Conservation (phyloP, 352 stramenopile species). For the Pythium phragmitis region DNA sequence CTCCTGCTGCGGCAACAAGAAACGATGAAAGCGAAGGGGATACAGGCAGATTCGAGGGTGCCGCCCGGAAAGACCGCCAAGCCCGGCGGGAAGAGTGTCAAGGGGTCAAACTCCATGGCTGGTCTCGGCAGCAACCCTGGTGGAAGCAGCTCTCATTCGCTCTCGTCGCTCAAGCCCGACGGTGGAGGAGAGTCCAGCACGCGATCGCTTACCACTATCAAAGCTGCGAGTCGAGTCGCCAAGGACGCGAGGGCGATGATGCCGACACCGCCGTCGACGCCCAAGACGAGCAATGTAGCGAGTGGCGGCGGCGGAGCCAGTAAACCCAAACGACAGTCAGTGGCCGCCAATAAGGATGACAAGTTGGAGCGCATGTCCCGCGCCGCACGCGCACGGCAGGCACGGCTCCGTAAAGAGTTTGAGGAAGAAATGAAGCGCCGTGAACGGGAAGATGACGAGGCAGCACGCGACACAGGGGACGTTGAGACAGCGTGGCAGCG, state of each 20-base stretch:
- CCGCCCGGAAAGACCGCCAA: neutral
- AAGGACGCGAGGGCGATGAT: slow-evolving; percentile 6
- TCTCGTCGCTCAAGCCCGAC: slow-evolving; percentile 5
- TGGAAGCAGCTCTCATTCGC: slow-evolving; percentile 3
- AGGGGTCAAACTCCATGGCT: neutral
- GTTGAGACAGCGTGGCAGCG: slow-evolving; percentile 58
- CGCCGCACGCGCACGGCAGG: slow-evolving; percentile 13
- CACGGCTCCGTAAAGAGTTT: slow-evolving; percentile 18
- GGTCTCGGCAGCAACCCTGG: neutral
- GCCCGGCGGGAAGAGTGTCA: neutral
- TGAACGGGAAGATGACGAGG: slow-evolving; percentile 41
- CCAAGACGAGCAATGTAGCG: slow-evolving; percentile 5
- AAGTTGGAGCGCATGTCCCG: slow-evolving; percentile 7
- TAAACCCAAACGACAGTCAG: slow-evolving; percentile 11
- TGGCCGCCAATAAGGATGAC: slow-evolving; percentile 10
- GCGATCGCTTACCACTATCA: neutral
- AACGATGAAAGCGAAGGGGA: neutral
- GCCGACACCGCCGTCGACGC: slow-evolving; percentile 19
- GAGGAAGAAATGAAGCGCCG: slow-evolving; percentile 21
- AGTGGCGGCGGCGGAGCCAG: slow-evolving; percentile 8
- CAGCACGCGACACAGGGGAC: slow-evolving; percentile 44
- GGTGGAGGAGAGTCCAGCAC: neutral
- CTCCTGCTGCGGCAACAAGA: slow-evolving; percentile 23
- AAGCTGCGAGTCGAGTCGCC: neutral
- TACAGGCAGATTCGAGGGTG: no score